Evolutionary conservation across 106 monocot genomes (phyloP).

Genomic region (Apostasia shenzhenica): DNA sequence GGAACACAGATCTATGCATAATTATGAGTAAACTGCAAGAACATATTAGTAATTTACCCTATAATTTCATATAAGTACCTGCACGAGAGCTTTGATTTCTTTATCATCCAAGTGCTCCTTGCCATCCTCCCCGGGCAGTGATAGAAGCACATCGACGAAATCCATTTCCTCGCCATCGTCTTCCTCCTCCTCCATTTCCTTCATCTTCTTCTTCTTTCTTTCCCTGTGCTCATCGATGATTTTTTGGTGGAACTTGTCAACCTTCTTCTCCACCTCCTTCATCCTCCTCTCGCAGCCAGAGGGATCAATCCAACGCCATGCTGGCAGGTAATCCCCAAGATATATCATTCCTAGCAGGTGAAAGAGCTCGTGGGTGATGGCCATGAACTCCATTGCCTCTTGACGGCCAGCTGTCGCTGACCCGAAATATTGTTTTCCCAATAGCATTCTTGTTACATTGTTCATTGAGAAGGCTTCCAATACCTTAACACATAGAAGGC

Average conservation of each 20-base stretch:
- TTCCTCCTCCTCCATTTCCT: conserved; percentile 16
- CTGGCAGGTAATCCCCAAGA: conserved; percentile 72
- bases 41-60: neutral
- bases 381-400: conserved; percentile 77
- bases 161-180: conserved; percentile 44
- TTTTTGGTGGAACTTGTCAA: conserved; percentile 77
- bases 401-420: conserved; percentile 10
- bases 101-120: conserved; percentile 72
- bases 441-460: conserved; percentile 94
- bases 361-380: conserved; percentile 77
- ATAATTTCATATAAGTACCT: conserved; percentile 22
- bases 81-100: conserved; percentile 86
- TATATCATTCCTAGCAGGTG: conserved; percentile 57
- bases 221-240: conserved; percentile 33
- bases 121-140: conserved; percentile 74
- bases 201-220: conserved; percentile 14
- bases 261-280: conserved; percentile 77
- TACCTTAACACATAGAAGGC: conserved; percentile 13
- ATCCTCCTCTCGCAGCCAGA: conserved; percentile 81
- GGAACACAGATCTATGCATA: too few relatives aligned
- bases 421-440: conserved; percentile 82
- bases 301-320: conserved; percentile 80
- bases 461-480: conserved; percentile 79
- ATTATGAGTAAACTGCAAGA: neutral
- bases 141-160: conserved; percentile 89